Evolutionary conservation across 1,139 yeast genomes (phyloP).

Genomic region (Spencermartinsiella ligniputridi): DNA sequence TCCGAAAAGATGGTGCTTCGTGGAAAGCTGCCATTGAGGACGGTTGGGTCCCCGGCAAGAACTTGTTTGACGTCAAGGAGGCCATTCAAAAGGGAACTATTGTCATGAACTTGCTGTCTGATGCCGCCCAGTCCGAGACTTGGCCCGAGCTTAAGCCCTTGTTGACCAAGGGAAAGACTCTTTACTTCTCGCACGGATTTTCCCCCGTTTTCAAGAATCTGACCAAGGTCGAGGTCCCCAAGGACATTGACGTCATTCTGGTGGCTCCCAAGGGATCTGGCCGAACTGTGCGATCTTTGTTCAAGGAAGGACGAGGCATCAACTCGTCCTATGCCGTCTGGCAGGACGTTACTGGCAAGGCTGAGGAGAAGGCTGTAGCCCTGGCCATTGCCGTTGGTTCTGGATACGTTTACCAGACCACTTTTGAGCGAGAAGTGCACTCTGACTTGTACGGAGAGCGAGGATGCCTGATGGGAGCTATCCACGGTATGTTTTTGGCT

Average conservation of each 20-base stretch:
- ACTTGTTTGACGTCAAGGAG: conserved; percentile 89
- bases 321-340: conserved; percentile 98
- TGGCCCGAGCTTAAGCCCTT: conserved; percentile 84
- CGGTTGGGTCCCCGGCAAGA: conserved; percentile 99
- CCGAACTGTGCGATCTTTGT: conserved; percentile 97
- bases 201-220: conserved; percentile 98
- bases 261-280: conserved; percentile 99
- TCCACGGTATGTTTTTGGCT: conserved; percentile 99
- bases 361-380: conserved; percentile 98
- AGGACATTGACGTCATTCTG: conserved; percentile 90
- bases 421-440: conserved; percentile 98
- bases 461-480: conserved; percentile 99
- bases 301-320: conserved; percentile 99
- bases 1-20: conserved; percentile 96
- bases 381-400: conserved; percentile 99
- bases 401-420: conserved; percentile 99
- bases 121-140: conserved; percentile 99
- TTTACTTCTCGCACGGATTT: conserved; percentile 99
- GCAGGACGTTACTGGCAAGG: conserved; percentile 99
- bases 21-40: conserved; percentile 99
- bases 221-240: conserved; percentile 94
- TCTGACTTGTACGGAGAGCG: conserved; percentile 99
- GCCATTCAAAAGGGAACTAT: conserved; percentile 90
- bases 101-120: conserved; percentile 96
- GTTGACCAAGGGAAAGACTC: conserved; percentile 94